Evolutionary conservation across 331 rosid species (phyloP).

Genomic region (Saraca asoca): DNA sequence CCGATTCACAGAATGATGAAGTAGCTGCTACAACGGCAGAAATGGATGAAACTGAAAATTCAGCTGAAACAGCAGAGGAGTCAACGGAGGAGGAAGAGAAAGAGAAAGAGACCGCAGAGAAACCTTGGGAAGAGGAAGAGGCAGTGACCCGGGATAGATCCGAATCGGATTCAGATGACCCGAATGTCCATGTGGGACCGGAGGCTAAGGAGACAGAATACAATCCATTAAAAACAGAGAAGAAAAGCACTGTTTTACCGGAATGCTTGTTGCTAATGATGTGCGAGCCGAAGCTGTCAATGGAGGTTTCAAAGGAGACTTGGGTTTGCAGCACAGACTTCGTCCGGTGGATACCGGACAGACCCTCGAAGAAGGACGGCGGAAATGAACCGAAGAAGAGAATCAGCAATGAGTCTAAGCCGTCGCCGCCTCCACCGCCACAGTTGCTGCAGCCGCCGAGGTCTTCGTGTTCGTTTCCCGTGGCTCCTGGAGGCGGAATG

Average conservation of each 20-base stretch:
- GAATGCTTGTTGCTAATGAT: constrained; percentile 92
- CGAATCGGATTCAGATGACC: constrained; percentile 32
- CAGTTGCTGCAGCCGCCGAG: constrained; percentile 66
- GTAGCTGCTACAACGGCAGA: constrained; percentile 5
- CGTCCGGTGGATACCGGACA: constrained; percentile 72
- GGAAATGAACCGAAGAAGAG: constrained; percentile 46
- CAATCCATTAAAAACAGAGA: constrained; percentile 36
- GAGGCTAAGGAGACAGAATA: constrained; percentile 40
- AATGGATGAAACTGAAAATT: constrained; percentile 20
- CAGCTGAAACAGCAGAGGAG: constrained; percentile 30
- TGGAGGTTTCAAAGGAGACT: constrained; percentile 96
- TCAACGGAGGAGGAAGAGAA: constrained; percentile 41
- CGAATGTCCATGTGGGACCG: not conserved
- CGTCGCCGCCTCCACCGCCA: constrained; percentile 31
- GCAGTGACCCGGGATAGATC: constrained; percentile 25
- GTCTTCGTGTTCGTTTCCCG: constrained; percentile 70
- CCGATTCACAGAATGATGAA: constrained; percentile 24
- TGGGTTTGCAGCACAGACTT: constrained; percentile 94
- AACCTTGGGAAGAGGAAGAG: constrained; percentile 22
- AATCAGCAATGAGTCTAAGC: constrained; percentile 35
- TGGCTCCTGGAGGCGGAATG: constrained; percentile 16
- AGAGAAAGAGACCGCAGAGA: constrained; percentile 26
- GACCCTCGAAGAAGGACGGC: constrained; percentile 38
- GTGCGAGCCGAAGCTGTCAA: constrained; percentile 94
- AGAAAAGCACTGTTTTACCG: constrained; percentile 48